Evolutionary conservation across 1,284 basidiomycete genomes (phyloP).

Genomic region (Ceratobasidium sp.): DNA sequence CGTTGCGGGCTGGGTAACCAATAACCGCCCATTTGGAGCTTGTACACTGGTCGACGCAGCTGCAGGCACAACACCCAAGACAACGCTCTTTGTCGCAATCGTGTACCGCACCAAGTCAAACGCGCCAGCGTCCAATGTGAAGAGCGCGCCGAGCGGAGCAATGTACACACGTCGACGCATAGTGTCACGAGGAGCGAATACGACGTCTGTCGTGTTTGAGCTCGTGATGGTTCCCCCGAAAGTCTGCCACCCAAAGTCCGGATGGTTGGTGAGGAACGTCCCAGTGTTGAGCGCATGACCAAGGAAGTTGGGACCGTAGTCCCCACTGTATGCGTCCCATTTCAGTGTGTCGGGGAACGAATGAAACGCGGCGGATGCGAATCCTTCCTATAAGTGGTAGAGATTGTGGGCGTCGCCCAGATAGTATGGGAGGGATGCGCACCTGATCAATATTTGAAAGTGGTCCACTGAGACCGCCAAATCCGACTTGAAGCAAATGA

Average conservation of each 20-base stretch:
- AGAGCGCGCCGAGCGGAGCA: conserved; percentile 64
- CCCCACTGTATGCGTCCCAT: conserved; percentile 72
- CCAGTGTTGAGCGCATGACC: conserved; percentile 69
- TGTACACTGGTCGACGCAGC: conserved; percentile 62
- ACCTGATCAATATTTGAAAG: conserved; percentile 69
- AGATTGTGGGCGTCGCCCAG: conserved; percentile 54
- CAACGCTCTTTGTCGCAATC: conserved; percentile 59
- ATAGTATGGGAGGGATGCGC: conserved; percentile 71
- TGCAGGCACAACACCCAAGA: conserved; percentile 60
- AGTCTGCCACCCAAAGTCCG: conserved; percentile 73
- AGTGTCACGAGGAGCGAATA: conserved; percentile 65
- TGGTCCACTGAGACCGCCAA: conserved; percentile 67
- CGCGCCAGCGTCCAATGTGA: conserved; percentile 69
- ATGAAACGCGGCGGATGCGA: conserved; percentile 39
- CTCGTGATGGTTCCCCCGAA: conserved; percentile 67
- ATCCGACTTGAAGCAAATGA: conserved; percentile 68
- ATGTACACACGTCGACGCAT: conserved; percentile 67
- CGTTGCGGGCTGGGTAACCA: conserved; percentile 63
- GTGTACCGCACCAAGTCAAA: conserved; percentile 65
- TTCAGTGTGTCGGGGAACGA: conserved; percentile 63
- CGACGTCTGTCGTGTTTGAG: conserved; percentile 59
- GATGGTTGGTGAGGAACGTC: conserved; percentile 68
- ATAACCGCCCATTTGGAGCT: conserved; percentile 64
- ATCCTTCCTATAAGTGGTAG: conserved; percentile 6
- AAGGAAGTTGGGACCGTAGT: conserved; percentile 73